A percentile compares a stretch with the other conserved stretches of the same genome.
Conservation (phyloP, 78 protist genomes). For the Tieghemostelium lacteum region DNA sequence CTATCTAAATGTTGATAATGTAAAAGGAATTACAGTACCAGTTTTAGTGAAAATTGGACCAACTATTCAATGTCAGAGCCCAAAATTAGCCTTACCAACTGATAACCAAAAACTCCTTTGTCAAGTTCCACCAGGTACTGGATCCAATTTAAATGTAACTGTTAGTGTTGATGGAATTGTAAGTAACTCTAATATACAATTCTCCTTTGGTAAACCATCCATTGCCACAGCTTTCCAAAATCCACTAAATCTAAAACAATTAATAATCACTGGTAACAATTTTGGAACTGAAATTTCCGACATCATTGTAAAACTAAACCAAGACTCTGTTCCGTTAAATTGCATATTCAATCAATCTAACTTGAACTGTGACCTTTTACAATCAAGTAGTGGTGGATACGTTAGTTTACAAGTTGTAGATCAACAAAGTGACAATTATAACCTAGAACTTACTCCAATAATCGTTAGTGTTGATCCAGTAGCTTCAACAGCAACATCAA, state of each 20-base stretch:
- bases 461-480: not conserved
- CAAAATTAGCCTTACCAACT: no score
- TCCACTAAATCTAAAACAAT: no score
- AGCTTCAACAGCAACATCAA: not conserved
- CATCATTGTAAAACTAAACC: not conserved
- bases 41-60: no score
- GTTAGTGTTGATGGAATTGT: no score
- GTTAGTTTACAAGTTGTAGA: not conserved
- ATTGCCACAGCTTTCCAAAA: no score
- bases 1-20: no score
- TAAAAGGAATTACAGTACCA: no score
- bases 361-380: not conserved
- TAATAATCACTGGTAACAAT: not conserved
- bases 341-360: not conserved
- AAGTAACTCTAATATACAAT: no score
- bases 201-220: no score
- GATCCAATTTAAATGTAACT: no score
- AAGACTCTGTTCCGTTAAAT: not conserved
- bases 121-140: no score
- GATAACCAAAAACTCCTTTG: not conserved
- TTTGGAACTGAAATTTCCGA: not conserved
- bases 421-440: not conserved
- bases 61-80: no score
- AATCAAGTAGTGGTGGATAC: not conserved
- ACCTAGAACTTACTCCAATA: not conserved